These are phyloP conservation scores for Linnemannia hyalina DNA, from an alignment of 192 early-diverging fungal species.

Conservation along the genomic window DNA sequence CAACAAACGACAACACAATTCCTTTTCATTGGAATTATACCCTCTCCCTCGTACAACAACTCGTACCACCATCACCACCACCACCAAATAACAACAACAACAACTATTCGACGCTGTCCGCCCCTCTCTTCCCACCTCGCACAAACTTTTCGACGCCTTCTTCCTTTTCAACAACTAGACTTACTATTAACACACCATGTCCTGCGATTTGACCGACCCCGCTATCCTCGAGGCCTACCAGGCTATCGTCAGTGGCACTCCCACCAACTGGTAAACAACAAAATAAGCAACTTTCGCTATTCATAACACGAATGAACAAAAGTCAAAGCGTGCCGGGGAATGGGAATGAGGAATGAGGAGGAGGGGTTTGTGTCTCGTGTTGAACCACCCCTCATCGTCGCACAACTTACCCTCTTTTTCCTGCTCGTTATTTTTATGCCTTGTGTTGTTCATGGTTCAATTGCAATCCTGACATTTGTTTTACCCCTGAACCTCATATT, in stretches of 20 bases:
- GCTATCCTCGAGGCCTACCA: constrained; percentile 66
- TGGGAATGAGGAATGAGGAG: too few species aligned
- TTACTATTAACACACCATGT: constrained; percentile 51
- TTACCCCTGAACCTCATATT: background rate
- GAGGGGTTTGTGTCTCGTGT: background rate
- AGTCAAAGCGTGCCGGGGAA: too few species aligned
- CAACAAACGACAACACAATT: background rate
- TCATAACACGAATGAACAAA: background rate
- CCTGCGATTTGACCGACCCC: constrained; percentile 74
- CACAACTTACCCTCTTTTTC: background rate
- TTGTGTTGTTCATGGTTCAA: background rate
- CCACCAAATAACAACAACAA: background rate
- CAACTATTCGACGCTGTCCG: background rate
- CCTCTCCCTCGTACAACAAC: background rate
- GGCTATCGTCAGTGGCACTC: constrained; percentile 60
- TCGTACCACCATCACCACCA: background rate
- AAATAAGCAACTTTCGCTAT: background rate
- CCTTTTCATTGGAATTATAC: background rate
- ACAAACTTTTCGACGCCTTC: background rate
- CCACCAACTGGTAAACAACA: constrained; percentile 71
- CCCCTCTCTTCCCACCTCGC: background rate
- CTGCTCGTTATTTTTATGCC: background rate
- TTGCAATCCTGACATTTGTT: too few species aligned
- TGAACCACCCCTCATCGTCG: background rate
- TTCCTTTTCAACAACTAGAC: background rate